Evolutionary conservation across 1,284 basidiomycete species (phyloP).

Genomic region (Fereydounia khargensis): DNA sequence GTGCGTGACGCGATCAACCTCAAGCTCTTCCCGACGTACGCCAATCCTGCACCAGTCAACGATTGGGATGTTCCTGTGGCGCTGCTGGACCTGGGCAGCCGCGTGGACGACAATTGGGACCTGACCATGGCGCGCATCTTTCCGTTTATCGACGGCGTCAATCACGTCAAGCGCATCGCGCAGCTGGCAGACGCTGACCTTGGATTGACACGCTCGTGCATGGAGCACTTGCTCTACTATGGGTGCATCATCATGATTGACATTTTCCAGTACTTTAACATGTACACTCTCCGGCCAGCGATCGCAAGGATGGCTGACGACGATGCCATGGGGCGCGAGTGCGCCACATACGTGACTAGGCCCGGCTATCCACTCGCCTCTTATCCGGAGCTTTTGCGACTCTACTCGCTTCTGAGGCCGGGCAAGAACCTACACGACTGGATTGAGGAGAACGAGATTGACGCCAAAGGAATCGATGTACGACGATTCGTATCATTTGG

Average conservation of each 20-base stretch:
- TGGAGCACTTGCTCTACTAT: constrained; percentile 93
- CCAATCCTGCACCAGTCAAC: constrained; percentile 81
- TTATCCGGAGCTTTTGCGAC: constrained; percentile 66
- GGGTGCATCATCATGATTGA: constrained; percentile 94
- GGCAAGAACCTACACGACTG: constrained; percentile 83
- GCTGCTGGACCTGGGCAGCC: constrained; percentile 75
- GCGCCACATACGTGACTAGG: constrained; percentile 81
- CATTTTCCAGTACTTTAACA: constrained; percentile 89
- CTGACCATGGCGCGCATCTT: constrained; percentile 75
- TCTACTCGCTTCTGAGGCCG: constrained; percentile 82
- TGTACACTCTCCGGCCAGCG: constrained; percentile 83
- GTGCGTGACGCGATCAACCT: constrained; percentile 60
- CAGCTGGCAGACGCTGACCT: constrained; percentile 87
- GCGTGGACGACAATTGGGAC: constrained; percentile 91
- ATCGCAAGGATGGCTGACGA: constrained; percentile 82
- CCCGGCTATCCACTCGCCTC: constrained; percentile 62
- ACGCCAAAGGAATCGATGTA: constrained; percentile 73
- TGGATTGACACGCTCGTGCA: constrained; percentile 76
- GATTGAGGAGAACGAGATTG: constrained; percentile 72
- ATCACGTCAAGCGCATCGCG: constrained; percentile 86
- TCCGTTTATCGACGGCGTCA: constrained; percentile 80
- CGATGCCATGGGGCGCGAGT: constrained; percentile 77
- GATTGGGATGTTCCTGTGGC: constrained; percentile 96
- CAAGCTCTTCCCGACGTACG: constrained; percentile 93
- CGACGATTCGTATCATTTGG: constrained; percentile 95